Conservation (phyloP, 2,329 filamentous ascomycete genomes). For the Fusarium succisae region DNA sequence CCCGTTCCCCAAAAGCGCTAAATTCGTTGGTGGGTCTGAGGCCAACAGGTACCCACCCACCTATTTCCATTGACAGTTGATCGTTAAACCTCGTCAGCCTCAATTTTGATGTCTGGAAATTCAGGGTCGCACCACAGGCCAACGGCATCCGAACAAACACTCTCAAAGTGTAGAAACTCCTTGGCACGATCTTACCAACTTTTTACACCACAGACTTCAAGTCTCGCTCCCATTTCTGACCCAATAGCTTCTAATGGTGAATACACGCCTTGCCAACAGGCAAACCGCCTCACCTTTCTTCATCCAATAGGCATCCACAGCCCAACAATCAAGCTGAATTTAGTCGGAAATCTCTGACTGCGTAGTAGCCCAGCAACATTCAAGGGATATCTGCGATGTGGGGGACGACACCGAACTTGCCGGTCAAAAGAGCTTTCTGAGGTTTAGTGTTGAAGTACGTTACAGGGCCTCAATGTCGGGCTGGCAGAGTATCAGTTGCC, state of each 20-base stretch:
- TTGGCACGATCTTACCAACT: not conserved
- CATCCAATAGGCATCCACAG: not conserved
- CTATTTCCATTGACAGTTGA: constrained; percentile 10
- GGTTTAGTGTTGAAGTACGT: not conserved
- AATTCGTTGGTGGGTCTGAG: constrained; percentile 7
- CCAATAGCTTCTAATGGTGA: not conserved
- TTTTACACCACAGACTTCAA: too few species aligned
- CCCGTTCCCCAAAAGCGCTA: not conserved
- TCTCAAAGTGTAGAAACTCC: not conserved
- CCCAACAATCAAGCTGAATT: not conserved
- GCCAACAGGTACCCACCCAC: not conserved
- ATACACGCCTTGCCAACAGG: not conserved
- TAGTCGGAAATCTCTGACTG: not conserved
- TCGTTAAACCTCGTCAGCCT: constrained; percentile 20
- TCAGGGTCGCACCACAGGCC: constrained; percentile 5
- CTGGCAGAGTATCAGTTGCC: not conserved
- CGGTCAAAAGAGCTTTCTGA: not conserved
- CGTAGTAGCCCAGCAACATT: not conserved
- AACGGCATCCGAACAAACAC: constrained; percentile 2
- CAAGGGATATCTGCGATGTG: not conserved
- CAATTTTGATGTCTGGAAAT: not conserved
- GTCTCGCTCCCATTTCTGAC: not conserved
- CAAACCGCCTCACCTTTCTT: constrained; percentile 17
- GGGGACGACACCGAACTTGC: not conserved
- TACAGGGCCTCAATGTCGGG: not conserved